Conservation (phyloP, 345 rosid genomes). For the Eucalyptus sp. region DNA sequence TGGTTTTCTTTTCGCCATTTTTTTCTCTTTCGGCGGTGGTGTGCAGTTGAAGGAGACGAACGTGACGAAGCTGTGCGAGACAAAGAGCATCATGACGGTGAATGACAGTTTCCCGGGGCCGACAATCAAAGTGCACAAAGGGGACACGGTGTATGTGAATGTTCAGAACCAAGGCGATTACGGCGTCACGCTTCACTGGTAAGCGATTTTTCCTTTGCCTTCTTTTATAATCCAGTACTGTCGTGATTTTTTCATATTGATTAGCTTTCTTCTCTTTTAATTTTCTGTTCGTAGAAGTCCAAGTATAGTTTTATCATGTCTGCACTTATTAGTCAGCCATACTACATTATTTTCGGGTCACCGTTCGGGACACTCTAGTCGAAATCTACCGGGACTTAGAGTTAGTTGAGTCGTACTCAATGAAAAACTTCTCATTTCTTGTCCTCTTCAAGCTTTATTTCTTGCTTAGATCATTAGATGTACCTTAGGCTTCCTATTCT, state of each 20-base stretch:
- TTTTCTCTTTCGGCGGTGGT: background rate
- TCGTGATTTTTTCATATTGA: background rate
- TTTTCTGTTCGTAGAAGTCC: background rate
- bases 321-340: background rate
- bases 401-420: background rate
- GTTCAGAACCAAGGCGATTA: conserved; percentile 11
- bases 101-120: conserved; percentile 18
- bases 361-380: background rate
- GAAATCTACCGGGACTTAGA: background rate
- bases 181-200: conserved; percentile 25
- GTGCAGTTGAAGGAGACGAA: conserved; percentile 9
- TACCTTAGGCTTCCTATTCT: background rate
- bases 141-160: conserved; percentile 13
- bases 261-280: background rate
- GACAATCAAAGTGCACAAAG: conserved; percentile 7
- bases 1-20: background rate
- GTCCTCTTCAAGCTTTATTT: background rate
- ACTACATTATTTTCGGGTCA: background rate
- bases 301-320: background rate
- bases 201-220: background rate
- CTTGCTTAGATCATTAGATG: background rate
- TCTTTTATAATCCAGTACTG: background rate
- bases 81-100: conserved; percentile 8
- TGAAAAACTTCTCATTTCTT: background rate
- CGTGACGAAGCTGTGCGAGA: conserved; percentile 4